phyloP scores from a whole-genome alignment of 1,284 basidiomycete species.

The Psilocybe mexicana region DNA sequence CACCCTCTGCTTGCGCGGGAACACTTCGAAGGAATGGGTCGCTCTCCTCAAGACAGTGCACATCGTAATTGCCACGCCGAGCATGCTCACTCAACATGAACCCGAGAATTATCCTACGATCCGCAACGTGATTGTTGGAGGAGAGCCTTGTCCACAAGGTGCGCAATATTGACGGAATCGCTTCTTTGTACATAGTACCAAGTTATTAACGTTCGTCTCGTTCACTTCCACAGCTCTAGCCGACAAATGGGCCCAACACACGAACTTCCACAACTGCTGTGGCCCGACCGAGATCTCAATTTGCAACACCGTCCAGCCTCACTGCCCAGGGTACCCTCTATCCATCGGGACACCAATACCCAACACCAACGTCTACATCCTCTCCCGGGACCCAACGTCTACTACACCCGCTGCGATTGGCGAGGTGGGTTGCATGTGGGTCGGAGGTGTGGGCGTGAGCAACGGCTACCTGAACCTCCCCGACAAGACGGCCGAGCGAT shows the following conservation, averaged over 20 bases:
- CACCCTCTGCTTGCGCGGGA: constrained; percentile 50
- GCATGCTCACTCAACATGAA: constrained; percentile 41
- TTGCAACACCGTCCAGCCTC: constrained; percentile 50
- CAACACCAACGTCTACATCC: constrained; percentile 56
- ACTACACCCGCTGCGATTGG: constrained; percentile 38
- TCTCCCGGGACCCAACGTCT: constrained; percentile 41
- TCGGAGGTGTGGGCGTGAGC: constrained; percentile 35
- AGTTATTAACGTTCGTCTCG: not conserved
- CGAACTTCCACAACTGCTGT: constrained; percentile 51
- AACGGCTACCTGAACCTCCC: constrained; percentile 35
- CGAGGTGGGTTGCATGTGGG: constrained; percentile 37
- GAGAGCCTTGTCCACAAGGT: constrained; percentile 52
- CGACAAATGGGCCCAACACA: constrained; percentile 47
- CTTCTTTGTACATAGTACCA: not conserved
- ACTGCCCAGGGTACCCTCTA: constrained; percentile 41
- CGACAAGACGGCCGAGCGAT: constrained; percentile 34
- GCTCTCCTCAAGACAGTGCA: constrained; percentile 48
- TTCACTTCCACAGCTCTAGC: constrained; percentile 38
- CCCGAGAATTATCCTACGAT: constrained; percentile 50
- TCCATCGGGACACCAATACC: constrained; percentile 52
- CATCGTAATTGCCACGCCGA: constrained; percentile 46
- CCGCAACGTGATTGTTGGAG: constrained; percentile 47
- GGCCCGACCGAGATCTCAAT: constrained; percentile 58
- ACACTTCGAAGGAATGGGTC: constrained; percentile 47
- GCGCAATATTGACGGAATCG: constrained; percentile 9